These are phyloP conservation scores for Haplosporangium sp. DNA, from an alignment of 371 early-diverging fungal species.

Conservation along the genomic window DNA sequence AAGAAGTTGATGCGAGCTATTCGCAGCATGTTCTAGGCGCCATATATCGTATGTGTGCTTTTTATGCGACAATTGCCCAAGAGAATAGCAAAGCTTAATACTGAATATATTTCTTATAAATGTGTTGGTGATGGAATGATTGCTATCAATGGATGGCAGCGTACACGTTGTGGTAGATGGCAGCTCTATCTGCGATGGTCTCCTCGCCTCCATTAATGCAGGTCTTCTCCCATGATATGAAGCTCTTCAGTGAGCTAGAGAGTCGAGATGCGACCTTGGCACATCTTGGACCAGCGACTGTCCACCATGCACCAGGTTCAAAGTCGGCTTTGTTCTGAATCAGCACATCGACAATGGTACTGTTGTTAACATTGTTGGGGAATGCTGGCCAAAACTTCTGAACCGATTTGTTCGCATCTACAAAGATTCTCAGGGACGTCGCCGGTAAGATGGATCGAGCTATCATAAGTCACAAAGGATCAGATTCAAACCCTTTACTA, in stretches of 20 bases:
- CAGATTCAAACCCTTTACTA: neutral
- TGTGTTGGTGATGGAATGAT: neutral
- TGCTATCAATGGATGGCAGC: constrained; percentile 2
- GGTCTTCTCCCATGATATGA: constrained; percentile 21
- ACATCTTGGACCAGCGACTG: constrained; percentile 34
- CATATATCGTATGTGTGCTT: neutral
- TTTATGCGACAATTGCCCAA: neutral
- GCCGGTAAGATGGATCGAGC: constrained; percentile 51
- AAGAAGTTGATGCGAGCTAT: constrained; percentile 44
- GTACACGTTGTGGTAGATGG: constrained; percentile 15
- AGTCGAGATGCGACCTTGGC: constrained; percentile 13
- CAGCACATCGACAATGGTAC: constrained; percentile 31
- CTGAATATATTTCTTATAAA: too few species aligned
- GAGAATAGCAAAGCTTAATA: neutral
- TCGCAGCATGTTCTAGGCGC: constrained; percentile 20
- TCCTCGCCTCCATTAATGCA: constrained; percentile 36
- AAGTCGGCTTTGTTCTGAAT: constrained; percentile 44
- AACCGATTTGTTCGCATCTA: constrained; percentile 22
- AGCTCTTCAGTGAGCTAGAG: constrained; percentile 5
- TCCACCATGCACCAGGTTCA: constrained; percentile 53
- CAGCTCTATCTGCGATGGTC: constrained; percentile 10
- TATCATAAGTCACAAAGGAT: neutral
- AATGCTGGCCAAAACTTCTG: constrained; percentile 26
- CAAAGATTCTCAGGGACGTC: constrained; percentile 20
- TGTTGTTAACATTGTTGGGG: constrained; percentile 12